Base-by-base conservation (phyloP, 2,329 filamentous ascomycete genomes). In the Acrocalymma vagum region DNA sequence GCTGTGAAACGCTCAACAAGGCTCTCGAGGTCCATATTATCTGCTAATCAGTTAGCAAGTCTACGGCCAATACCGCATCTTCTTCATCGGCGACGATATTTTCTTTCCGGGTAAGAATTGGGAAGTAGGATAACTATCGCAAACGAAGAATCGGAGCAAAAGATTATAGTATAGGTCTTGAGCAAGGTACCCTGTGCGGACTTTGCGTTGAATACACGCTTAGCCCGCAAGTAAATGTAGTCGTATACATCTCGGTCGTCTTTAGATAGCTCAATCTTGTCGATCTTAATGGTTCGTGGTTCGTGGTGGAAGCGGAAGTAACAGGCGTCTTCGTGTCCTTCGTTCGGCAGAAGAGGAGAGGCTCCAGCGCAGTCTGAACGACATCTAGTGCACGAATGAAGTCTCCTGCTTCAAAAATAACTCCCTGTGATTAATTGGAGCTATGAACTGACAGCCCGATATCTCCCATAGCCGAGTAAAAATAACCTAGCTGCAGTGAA, bases 241-340 rank as follows among this genome's bases (percentile, higher is more conserved):
- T 95, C 87, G 67, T 97, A 97, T 1, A 97, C 89, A 48, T 90
- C 89, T 27, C 89, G 81, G 70, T 97, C 93, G 9, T 87, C 77
- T 53, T 88, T 78, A 0, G 90, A 91, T 9, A 97, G 78, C 61
- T 96, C 88, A 18, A 97, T 83, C 42, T 91, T 81, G 37, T 95
- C 87, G 39, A 97, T 87, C 14, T 88, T 83, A 41, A 96, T 80
- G 0, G 82, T 84, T 54, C n/a, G n/a, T n/a, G n/a, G n/a, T n/a
- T n/a, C 90, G 89, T 1, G 85, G 80, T 2, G 93, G 93, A 7
- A 97, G 74, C 0, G 87, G 83, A 1, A 97, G 92, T 3, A 38
- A 87, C 83, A 0, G 92, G 92, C 0, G 90, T 96, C 71, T 90
- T 95, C 93, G 96, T 97, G 50, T 95, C 90, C 67, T 97, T 97